Base-by-base conservation (phyloP, 805 yeast genomes). In the Kuraishia cidri region DNA sequence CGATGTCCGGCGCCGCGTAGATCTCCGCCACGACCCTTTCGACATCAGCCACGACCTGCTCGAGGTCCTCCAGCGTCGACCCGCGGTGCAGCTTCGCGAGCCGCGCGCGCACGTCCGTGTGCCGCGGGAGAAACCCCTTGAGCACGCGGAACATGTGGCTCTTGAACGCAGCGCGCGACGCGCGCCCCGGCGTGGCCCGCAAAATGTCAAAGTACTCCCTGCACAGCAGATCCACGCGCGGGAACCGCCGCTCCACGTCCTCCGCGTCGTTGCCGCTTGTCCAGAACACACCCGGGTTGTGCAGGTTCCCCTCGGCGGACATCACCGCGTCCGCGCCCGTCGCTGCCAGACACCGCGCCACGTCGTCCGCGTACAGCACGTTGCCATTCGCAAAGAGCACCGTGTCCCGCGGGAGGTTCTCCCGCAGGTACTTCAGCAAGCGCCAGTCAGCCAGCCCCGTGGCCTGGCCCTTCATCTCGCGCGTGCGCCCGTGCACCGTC, bases 381-480 rank as follows among this genome's bases (percentile, higher is more conserved):
- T 92, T 92, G 5, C 99, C 99, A 53, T 92, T 92, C 27, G 95
- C 85, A 48, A 92, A 83, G 43, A 92, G 79, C 0, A 92, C 97
- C 2, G 90, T 86, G 30, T 78, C 92, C 27, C 49, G 41, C 0
- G 90, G 82, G 30, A 92, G 61, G 41, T 84, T 79, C 19, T 87
- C 94, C 36, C 92, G 64, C 26, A 92, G 50, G 49, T 75, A 85
- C 43, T 66, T 72, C 37, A 92, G 69, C 18, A 79, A 66, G 20
- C 74, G 68, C 97, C 98, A 90, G 58, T 92, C 88, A 1, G 99
- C 97, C 31, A 92, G 60, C 0, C 98, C 98, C 0, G 98, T 90
- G 37, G 74, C 72, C 54, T 90, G 97, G 5, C 98, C 99, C 56
- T 92, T 92, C 94, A 87, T 90, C 37, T 90, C 98, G 42, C 99